A percentile compares a stretch with the other conserved stretches of the same genome.
Evolutionary conservation across 1,139 yeast genomes (phyloP).

Genomic region (Suhomyces bribrorum): DNA sequence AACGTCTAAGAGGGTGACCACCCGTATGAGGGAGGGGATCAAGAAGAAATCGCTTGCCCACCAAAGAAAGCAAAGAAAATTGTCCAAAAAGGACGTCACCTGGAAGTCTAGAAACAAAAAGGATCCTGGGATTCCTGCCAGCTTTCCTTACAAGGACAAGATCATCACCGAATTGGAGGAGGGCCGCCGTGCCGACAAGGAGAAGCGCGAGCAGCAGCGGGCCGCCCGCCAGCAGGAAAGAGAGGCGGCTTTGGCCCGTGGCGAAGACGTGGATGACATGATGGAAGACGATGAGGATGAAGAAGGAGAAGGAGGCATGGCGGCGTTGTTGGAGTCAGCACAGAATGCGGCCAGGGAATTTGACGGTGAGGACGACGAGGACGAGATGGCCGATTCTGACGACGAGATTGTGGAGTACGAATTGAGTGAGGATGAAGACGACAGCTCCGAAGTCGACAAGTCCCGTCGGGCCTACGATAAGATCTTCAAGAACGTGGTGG

Average conservation of each 20-base stretch:
- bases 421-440: constrained; percentile 46
- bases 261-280: constrained; percentile 40
- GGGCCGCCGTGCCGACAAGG: constrained; percentile 60
- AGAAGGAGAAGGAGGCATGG: constrained; percentile 61
- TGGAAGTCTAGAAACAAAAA: constrained; percentile 85
- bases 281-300: constrained; percentile 45
- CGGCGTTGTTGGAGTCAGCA: constrained; percentile 88
- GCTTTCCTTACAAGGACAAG: constrained; percentile 89
- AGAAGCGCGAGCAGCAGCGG: constrained; percentile 55
- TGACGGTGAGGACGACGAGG: constrained; percentile 53
- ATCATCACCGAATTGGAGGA: constrained; percentile 81
- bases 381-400: constrained; percentile 45
- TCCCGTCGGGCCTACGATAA: constrained; percentile 93
- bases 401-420: constrained; percentile 48
- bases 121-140: constrained; percentile 93
- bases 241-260: constrained; percentile 48
- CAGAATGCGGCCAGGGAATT: constrained; percentile 78
- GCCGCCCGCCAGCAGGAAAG: constrained; percentile 49
- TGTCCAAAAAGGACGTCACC: constrained; percentile 83
- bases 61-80: constrained; percentile 78
- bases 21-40: constrained; percentile 94
- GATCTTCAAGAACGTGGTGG: constrained; percentile 79
- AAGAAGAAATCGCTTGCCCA: constrained; percentile 95
- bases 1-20: constrained; percentile 80
- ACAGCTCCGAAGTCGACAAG: constrained; percentile 54